Evolutionary conservation across 164 flowering plant species (phyloP), one percentile per base, ranked within the genome.

Genomic region (Magnolia kwangsiensis): DNA sequence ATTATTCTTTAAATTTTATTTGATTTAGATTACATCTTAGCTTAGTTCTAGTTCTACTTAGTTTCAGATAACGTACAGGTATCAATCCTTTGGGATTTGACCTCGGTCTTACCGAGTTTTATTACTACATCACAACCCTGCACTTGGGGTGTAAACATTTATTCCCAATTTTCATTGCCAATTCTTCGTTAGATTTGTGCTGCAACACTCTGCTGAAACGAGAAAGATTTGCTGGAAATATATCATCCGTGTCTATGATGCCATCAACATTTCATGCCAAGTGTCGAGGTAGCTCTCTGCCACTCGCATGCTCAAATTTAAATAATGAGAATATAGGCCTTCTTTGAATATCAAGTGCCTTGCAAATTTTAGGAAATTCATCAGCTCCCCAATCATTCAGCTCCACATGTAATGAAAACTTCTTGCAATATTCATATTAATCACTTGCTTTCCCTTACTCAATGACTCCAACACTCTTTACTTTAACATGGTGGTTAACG

Each of bases 211-310:
- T 71, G 61, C 29, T 20, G 71, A 63, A 11, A 21, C 59, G 77
- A 78, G 70, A 65, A 69, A 51, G 71, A 75, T 76, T 69, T 69
- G 83, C 59, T n/a, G 81, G 59, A 8, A 86, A 68, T 49, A 87
- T 55, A 69, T 86, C 91, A 84, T 91, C 95, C 24, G 84, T 74
- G 67, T 91, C 95, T 74, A 91, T 76, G 75, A 91, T 75, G 51
- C 85, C 88, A 84, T 83, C 85, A 29, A 71, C 65, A 18, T 58
- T 23, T 55, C 11, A 84, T 74, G 73, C 78, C 83, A 19, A 72
- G 71, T 78, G 69, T 69, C 72, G 69, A 88, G 83, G 78, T 86
- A 89, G 59, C 51, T 77, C 58, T 83, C 84, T 50, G 72, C 83
- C 70, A 89, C 4, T 70, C 21, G 16, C 51, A 79, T 49, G 19